Base-by-base conservation (phyloP, 805 yeast genomes). In the Yamadazyma takamatsuzukensis region DNA sequence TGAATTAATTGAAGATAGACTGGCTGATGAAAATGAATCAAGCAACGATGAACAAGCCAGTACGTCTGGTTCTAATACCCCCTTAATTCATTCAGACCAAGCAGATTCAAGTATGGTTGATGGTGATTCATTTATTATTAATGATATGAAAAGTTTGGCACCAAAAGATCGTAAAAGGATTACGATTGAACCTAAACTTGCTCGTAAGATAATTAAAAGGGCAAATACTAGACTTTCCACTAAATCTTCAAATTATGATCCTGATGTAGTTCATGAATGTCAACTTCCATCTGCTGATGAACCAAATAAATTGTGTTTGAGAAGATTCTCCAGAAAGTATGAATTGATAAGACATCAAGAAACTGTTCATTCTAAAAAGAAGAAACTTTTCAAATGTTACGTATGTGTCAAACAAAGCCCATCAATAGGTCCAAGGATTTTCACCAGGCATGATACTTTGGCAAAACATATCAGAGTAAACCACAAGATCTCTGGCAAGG, bases 311-410 rank as follows among this genome's bases (percentile, higher is more conserved):
- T 39, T 61, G 31, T 67, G 72, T 37, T 49, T 64, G 39, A 60
- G 72, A 29, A 48, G 71, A 18, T 67, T 67, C 40, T 62, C 70
- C 15, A 49, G 72, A 32, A 95, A 96, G 13, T 90, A 90, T 54
- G 98, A 90, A 64, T 69, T 90, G 51, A 83, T 89, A 16, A 76
- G 98, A 48, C 98, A 90, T 59, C 96, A 90, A 58, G 95, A 90
- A 51, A 93, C 97, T 0, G 89, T 90, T 34, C 98, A 90, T 57
- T 93, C 97, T 1, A 72, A 83, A 29, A 83, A 81, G 54, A 83
- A 90, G 60, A 83, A 83, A 48, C 78, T 83, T 30, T 93, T 80
- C 67, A 79, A 83, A 53, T 90, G 98, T 59, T 79, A 78, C 46
- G 79, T 83, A 27, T 90, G 98, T 62, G 93, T 83, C 36, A 81